Evolutionary conservation across 2,329 filamentous ascomycete genomes (phyloP), one percentile per base, ranked within the genome.

Genomic region (Beauveria varroae): DNA sequence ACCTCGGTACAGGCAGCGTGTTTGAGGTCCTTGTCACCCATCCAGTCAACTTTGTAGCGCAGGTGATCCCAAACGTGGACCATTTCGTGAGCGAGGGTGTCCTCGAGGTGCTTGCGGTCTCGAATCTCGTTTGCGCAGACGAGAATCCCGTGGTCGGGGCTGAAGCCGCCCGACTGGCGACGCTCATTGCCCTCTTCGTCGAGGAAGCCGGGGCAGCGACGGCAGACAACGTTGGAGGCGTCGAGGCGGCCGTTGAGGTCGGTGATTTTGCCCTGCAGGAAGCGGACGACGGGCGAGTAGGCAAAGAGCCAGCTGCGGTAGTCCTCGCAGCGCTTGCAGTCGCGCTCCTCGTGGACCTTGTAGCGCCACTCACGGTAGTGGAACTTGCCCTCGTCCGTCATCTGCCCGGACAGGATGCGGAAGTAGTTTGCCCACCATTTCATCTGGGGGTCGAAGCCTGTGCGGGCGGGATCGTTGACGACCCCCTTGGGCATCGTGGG

Each of bases 1-100:
- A 93, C 91, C 86, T 99, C 95, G 61, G 93, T 89, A 74, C 95
- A 99, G 60, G 95, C 95, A 41, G 93, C 90, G 76, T 99, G 95
- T 73, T 87, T 86, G 74, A 99, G 73, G 72, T 91, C 79, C 78
- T 78, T 90, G 67, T 82, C 79, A 5, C 81, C 85, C n/a, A 78
- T 75, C 78, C 89, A 90, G 71, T 98, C 88, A 50, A 97, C 86
- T 75, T 96, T 95, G 79, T 91, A 99, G 65, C 93, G 80, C 67
- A 98, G 71, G 73, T 96, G 89, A 73, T 99, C 95, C 81, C 92
- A 98, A 1, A 93, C 93, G 74, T 99, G 95, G 58, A 99, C 89
- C 91, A 99, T 96, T 78, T 99, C 95, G 75, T 99, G 95, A 30
- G 93, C 88, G 70, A 99, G 79, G 12, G 93, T 96, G 73, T 99